Percentiles rank a stretch among this genome's conserved stretches.
Evolutionary conservation across 257 asterid genomes (phyloP).

Genomic region (Lithospermum erythrorhizon): DNA sequence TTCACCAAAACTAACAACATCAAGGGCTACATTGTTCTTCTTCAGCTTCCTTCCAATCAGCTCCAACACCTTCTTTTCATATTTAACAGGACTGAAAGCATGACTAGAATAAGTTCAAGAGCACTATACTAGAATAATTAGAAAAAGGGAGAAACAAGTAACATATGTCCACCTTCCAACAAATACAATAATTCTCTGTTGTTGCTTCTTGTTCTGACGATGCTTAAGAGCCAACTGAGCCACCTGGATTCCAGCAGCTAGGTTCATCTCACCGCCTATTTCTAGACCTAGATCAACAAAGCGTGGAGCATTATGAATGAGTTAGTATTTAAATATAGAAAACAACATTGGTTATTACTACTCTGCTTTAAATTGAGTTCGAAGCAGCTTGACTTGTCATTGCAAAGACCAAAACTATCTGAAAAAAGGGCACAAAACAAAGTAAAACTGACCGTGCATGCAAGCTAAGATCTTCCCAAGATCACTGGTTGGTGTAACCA

Average conservation of each 20-base stretch:
- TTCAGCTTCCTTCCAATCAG: slow-evolving; percentile 84
- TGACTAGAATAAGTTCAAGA: background rate
- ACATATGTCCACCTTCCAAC: slow-evolving; percentile 62
- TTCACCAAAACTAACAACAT: slow-evolving; percentile 93
- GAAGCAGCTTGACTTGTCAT: background rate
- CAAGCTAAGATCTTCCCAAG: slow-evolving; percentile 96
- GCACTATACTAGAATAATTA: background rate
- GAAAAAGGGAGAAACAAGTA: background rate
- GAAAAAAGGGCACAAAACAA: background rate
- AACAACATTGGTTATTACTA: too few species aligned
- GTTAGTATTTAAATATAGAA: too few species aligned
- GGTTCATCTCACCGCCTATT: slow-evolving; percentile 85
- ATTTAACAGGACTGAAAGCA: slow-evolving; percentile 72
- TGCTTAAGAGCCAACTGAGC: slow-evolving; percentile 98
- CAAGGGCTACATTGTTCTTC: slow-evolving; percentile 97
- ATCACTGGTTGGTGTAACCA: slow-evolving; percentile 95
- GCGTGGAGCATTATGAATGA: background rate
- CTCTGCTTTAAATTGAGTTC: background rate
- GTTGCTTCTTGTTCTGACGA: slow-evolving; percentile 97
- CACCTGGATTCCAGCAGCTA: slow-evolving; percentile 95
- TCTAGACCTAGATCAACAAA: slow-evolving; percentile 50
- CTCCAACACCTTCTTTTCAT: slow-evolving; percentile 85
- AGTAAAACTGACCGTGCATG: slow-evolving; percentile 77
- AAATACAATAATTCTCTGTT: slow-evolving; percentile 89
- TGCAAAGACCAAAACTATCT: background rate